Evolutionary conservation across 371 early-diverging fungal species (phyloP), one percentile per base, ranked within the genome.

Genomic region (Capillidium rhysosporum): DNA sequence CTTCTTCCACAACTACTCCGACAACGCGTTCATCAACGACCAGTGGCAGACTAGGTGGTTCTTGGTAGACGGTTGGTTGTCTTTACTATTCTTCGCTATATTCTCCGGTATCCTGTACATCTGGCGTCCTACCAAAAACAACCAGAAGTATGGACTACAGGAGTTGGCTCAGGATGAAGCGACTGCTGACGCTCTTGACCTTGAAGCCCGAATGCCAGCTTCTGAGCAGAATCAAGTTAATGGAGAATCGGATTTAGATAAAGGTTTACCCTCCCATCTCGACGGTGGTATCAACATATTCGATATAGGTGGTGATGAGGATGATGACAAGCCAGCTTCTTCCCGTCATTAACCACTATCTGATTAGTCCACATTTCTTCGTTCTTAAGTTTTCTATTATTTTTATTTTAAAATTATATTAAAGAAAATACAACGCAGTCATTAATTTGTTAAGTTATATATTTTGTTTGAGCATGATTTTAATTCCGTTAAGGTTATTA

Each of bases 121-220:
- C 55, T 96, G 97, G 97, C 65, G 92, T 52, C 97, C 97, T 1
- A 94, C 95, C 0, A 69, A 65, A 20, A 84, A 92, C 61, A 96
- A 96, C 65, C 77, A 82, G 54, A 75, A 93, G 31, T 87, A 82
- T 60, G 82, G 80, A 10, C 63, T 80, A 20, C 75, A 77, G 4
- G 55, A 44, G 26, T 20, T 49, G 14, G 52, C 45, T 16, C 46
- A 52, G 49, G 52, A 26, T 47, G 46, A 45, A 53, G 55, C 57
- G 28, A 62, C 63, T 46, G 65, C 65, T 39, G 69, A 68, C 24
- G 66, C 66, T 53, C 44, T 68, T 52, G 61, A 64, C 45, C 60
- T 63, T 7, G 64, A 76, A 31, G 76, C 75, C 46, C 74, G 73
- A 61, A 76, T 74, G 34, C 67, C 65, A 18, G 78, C 75, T 0